phyloP scores from a whole-genome alignment of 2,329 filamentous ascomycete species.

The Fusarium solani-melongenae region DNA sequence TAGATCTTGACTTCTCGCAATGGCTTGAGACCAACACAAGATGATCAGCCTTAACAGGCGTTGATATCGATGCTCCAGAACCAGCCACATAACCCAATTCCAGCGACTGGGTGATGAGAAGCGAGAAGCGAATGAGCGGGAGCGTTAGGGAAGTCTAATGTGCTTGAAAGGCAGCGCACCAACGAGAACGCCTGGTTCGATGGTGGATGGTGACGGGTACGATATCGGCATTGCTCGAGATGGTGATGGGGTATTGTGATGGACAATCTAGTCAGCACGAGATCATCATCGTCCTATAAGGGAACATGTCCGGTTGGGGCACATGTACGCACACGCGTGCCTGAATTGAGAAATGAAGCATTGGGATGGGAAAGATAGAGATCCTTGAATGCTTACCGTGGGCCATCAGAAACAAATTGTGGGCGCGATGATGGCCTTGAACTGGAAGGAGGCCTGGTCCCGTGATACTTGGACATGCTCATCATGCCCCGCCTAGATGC shows the following conservation, averaged over 20 bases:
- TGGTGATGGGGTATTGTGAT: conserved; percentile 10
- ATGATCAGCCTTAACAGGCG: conserved; percentile 19
- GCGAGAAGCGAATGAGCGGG: neutral
- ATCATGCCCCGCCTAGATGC: conserved; percentile 11
- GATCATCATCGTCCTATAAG: neutral
- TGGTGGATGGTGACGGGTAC: conserved; percentile 4
- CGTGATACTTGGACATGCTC: conserved; percentile 19
- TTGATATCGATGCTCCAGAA: conserved; percentile 19
- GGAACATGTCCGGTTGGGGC: neutral
- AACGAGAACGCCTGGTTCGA: neutral
- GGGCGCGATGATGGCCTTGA: conserved; percentile 8
- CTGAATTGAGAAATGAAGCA: neutral
- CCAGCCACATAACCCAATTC: neutral
- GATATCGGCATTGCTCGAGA: neutral
- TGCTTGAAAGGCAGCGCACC: neutral
- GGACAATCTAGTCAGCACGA: neutral
- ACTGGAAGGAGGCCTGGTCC: conserved; percentile 14
- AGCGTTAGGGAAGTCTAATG: conserved; percentile 8
- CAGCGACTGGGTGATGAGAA: neutral
- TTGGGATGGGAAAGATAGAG: neutral
- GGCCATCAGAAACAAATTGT: conserved; percentile 34
- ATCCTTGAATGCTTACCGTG: neutral
- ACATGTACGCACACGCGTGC: neutral
- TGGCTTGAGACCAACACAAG: conserved; percentile 17
- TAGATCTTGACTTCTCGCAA: conserved; percentile 16